Conservation (phyloP, 2,329 filamentous ascomycete species). For the Scedosporium minutisporum region DNA sequence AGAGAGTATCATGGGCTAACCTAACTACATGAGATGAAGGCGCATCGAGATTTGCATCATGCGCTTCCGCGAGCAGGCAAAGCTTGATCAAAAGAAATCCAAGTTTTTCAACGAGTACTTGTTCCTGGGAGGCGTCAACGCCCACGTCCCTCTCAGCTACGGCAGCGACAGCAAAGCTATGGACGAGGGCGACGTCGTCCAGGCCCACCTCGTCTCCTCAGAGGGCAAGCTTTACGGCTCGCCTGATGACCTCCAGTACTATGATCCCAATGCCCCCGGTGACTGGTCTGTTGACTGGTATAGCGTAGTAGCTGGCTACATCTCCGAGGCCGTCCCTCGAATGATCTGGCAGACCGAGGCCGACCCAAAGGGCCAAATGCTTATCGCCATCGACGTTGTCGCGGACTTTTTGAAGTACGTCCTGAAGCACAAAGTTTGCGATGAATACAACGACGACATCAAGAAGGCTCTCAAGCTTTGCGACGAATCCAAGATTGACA, state of each 20-base stretch:
- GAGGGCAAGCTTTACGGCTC: slow-evolving; percentile 16
- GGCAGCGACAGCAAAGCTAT: slow-evolving; percentile 52
- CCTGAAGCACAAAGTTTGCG: slow-evolving; percentile 73
- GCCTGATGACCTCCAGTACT: slow-evolving; percentile 34
- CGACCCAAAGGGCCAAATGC: not conserved
- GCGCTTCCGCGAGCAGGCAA: slow-evolving; percentile 68
- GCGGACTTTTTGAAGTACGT: slow-evolving; percentile 86
- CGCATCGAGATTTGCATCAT: slow-evolving; percentile 81
- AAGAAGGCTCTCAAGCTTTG: slow-evolving; percentile 57
- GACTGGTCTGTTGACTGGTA: slow-evolving; percentile 74
- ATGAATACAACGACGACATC: slow-evolving; percentile 65
- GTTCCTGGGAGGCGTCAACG: slow-evolving; percentile 70
- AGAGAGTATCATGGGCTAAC: not conserved
- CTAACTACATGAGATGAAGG: slow-evolving; percentile 26
- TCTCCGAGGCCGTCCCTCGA: slow-evolving; percentile 42
- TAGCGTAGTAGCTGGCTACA: slow-evolving; percentile 65
- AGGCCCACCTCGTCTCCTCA: slow-evolving; percentile 37
- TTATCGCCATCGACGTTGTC: slow-evolving; percentile 54
- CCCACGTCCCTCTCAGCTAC: slow-evolving; percentile 14
- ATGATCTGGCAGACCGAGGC: slow-evolving; percentile 30
- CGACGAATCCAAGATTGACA: slow-evolving; percentile 54
- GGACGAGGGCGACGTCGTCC: not conserved
- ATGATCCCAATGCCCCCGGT: slow-evolving; percentile 36
- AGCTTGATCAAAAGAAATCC: slow-evolving; percentile 53
- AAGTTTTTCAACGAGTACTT: slow-evolving; percentile 73